Base-by-base conservation (phyloP, 1,284 basidiomycete species). In the Uromyces viciae-fabae region DNA sequence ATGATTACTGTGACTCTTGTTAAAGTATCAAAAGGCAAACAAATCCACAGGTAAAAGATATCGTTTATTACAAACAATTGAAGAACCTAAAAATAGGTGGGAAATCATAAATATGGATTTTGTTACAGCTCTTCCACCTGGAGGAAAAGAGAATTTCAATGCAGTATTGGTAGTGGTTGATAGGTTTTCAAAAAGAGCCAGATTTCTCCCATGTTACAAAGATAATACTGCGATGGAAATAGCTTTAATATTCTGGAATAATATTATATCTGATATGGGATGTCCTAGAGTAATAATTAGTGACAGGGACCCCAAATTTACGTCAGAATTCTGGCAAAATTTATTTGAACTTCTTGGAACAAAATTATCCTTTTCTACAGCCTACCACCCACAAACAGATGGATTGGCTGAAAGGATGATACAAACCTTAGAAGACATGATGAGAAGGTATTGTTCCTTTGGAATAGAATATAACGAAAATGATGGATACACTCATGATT, bases 271-370 rank as follows among this genome's bases (percentile, higher is more conserved):
- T 15, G 52, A 54, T 25, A 36, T 40, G 3, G 82, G 87, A 88
- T 74, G 88, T 0, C 88, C 86, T 0, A 78, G 83, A 82, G 86
- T 2, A 87, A 89, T 79, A 82, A 85, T 0, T 82, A 87, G 5
- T 89, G 87, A 89, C 79, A 83, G 87, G 1, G 88, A 89, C 79
- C 82, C 85, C 0, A 82, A 87, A 7, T 89, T 89, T 82, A 87
- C 87, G 0, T 84, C 85, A 25, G 43, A 69, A 14, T 87, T 89
- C 82, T 90, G 89, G 88, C 84, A 82, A 7, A 77, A 85, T 0
- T 81, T 89, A 0, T 83, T 87, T 75, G 68, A 83, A 25, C 82
- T 88, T 0, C 83, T 87, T 0, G 85, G 86, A 0, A 84, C 85
- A 11, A 38, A 62, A 64, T 28, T 64, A 17, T 11, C 28, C 9